Evolutionary conservation across 768 basidiomycete genomes (phyloP), one percentile per base, ranked within the genome.

Genomic region (Tricholoma matsutake): DNA sequence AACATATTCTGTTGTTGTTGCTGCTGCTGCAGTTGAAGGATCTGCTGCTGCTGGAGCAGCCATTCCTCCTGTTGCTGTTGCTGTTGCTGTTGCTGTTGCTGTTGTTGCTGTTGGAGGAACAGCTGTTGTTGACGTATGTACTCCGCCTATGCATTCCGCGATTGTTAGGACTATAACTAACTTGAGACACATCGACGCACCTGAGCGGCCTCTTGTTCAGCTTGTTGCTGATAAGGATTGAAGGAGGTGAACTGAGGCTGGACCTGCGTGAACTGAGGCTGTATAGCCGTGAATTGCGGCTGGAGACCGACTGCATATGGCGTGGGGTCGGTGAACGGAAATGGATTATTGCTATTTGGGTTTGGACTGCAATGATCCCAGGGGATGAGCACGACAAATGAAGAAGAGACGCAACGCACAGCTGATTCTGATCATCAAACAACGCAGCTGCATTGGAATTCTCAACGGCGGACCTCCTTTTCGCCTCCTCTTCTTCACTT

Each of bases 191-290:
- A 53, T 76, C 31, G 41, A 18, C 58, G 39, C 43, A 76, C 83
- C 77, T 91, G 91, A 67, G 87, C 83, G 14, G 88, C 88, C 73
- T 96, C 94, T 67, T 96, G 94, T 67, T 96, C 91, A 52, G 89
- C 86, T 70, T 96, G 96, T 71, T 95, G 94, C 69, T 93, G 91
- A 64, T 93, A 94, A 0, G 92, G 92, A 73, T 98, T 98, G 81
- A 94, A 98, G 0, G 91, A 87, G 7, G 92, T 94, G 72, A 91
- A 92, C 67, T 96, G 94, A 0, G 91, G 91, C 65, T 89, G 89
- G 49, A 94, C 68, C 11, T 81, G 76, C 1, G 90, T 91, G 69
- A 82, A 87, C 66, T 94, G 94, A 1, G 91, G 89, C 69, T 92
- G 91, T 29, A 93, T 65, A 41, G 77, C 65, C 5, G 80, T 81